Conservation (phyloP, 805 yeast genomes). For the Yamadazyma sp. region DNA sequence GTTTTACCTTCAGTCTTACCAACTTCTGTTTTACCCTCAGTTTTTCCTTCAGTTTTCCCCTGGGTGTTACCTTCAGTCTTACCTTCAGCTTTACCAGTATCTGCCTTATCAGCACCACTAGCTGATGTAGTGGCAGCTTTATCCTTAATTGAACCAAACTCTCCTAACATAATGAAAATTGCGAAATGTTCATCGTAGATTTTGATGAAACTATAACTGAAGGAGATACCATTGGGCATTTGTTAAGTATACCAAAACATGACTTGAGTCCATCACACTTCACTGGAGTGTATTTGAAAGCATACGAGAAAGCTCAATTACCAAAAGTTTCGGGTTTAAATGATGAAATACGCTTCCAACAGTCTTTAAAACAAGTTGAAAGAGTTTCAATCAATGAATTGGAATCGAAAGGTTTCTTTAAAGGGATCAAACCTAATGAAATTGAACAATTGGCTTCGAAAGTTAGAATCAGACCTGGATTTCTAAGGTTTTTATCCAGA, state of each 20-base stretch:
- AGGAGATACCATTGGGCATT: constrained; percentile 46
- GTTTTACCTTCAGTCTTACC: constrained; percentile 1
- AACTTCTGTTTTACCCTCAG: constrained; percentile 11
- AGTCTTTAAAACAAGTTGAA: constrained; percentile 45
- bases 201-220: constrained; percentile 68
- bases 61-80: constrained; percentile 6
- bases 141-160: constrained; percentile 3
- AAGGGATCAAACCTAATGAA: constrained; percentile 27
- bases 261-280: constrained; percentile 41
- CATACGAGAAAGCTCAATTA: constrained; percentile 27
- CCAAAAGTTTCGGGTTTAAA: constrained; percentile 25
- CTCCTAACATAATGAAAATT: constrained; percentile 8
- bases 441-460: constrained; percentile 33
- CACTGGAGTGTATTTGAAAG: constrained; percentile 36
- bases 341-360: constrained; percentile 45
- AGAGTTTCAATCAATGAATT: constrained; percentile 45
- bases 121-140: too few species aligned
- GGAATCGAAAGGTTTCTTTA: constrained; percentile 36
- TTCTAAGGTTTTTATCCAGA: constrained; percentile 28
- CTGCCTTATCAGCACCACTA: not conserved
- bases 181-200: constrained; percentile 33
- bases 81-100: constrained; percentile 2
- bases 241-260: constrained; percentile 11
- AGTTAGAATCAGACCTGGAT: constrained; percentile 40
- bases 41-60: constrained; percentile 9